Percentiles rank a stretch among this genome's conserved stretches.
Conservation (phyloP, 176 grass and related monocot genomes). For the Paspalum notatum region DNA sequence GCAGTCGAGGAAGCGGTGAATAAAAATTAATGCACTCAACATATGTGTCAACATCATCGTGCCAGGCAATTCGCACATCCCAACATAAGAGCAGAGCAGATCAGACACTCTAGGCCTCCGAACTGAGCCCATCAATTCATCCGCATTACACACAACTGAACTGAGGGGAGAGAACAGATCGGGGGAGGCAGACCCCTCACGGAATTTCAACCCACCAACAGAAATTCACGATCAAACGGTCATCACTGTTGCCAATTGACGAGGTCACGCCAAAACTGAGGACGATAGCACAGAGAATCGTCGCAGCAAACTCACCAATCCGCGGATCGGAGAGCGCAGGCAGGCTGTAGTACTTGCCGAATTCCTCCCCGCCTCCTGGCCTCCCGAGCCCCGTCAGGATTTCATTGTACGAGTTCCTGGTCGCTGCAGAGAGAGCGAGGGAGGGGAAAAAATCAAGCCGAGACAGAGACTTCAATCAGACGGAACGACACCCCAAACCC, state of each 20-base stretch:
- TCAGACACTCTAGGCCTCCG: not conserved
- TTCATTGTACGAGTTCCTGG: conserved; percentile 79
- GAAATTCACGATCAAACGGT: not conserved
- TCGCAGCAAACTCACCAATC: conserved; percentile 57
- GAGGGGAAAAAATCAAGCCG: not conserved
- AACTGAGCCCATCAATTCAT: not conserved
- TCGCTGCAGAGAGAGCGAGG: conserved; percentile 40
- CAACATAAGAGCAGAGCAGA: not conserved
- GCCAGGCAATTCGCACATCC: not conserved
- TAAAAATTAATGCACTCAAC: not conserved
- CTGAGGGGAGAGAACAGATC: conserved; percentile 7
- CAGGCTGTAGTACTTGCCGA: conserved; percentile 96
- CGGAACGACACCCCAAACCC: not conserved
- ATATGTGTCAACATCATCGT: not conserved
- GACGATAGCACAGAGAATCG: not conserved
- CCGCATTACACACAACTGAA: not conserved
- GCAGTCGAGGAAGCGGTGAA: no score
- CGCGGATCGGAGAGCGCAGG: conserved; percentile 79
- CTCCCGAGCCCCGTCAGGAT: conserved; percentile 74
- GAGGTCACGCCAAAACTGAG: not conserved
- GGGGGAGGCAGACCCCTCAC: not conserved
- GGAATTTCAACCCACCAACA: conserved; percentile 15
- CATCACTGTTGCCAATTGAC: not conserved
- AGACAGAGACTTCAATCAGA: conserved; percentile 16
- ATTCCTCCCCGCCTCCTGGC: conserved; percentile 67